Base-by-base conservation (phyloP, 1,284 basidiomycete genomes). In the Puccinia polysora region DNA sequence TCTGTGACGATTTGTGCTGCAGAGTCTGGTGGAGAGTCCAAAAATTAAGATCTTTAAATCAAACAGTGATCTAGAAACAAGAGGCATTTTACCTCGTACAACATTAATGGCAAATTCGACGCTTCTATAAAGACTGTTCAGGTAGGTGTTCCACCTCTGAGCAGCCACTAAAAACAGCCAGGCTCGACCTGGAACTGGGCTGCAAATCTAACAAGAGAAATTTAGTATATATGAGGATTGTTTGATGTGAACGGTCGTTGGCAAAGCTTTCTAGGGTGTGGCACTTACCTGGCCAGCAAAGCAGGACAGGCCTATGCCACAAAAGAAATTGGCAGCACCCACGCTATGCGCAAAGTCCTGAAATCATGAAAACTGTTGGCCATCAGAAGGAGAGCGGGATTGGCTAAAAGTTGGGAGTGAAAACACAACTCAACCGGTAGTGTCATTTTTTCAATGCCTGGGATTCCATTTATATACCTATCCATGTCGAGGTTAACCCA, bases 291-390 rank as follows among this genome's bases (percentile, higher is more conserved):
- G 60, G 18, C 60, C 60, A 18, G 60, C 60, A 49, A 25, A n/a
- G 30, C 60, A 63, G 30, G 14, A 34, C 5, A 63, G 40, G 30
- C 60, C 60, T 43, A 63, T 63, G 15, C 60, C 60, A 15, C 60
- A 63, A 28, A 47, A 47, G n/a, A 63, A 63, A 32, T 63, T 63
- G 18, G 43, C 45, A 18, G 60, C 60, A n/a, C 60, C 60, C 7
- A 63, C 25, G 1, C 15, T 6, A 1, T 30, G 25, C 38, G 60
- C 40, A 18, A 63, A 63, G 10, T 47, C 25, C 60, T 63, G 40
- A 5, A 14, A 49, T 43, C 20, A 32, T 6, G 23, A 40, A 10
- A 14, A 8, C 23, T 4, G 2, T 4, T 10, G 32, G 34, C n/a
- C n/a, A n/a, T n/a, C n/a, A n/a, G n/a, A n/a, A n/a, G 18, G 32